Base-by-base conservation (phyloP, 2,329 filamentous ascomycete species). In the Grosmannia clavigera region DNA sequence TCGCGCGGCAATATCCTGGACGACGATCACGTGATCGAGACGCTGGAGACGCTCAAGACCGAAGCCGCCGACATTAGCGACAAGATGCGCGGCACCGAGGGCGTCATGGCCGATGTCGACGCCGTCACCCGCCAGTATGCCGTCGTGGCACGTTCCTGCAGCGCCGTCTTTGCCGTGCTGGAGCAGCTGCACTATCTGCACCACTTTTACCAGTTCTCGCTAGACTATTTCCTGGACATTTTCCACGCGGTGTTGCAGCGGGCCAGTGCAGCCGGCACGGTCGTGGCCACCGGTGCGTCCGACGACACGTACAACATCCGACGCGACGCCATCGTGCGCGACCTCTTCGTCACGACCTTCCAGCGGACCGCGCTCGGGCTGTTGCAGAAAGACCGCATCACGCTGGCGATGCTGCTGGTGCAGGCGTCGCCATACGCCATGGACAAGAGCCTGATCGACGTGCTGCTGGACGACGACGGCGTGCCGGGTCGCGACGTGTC, bases 191-290 rank as follows among this genome's bases (percentile, higher is more conserved):
- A 97, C 73, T 95, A 96, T 70, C 86, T 99, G 71, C 96, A 99
- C 72, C 94, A 97, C 78, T 97, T 97, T 75, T 99, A 99, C 74
- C 95, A 97, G 71, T 99, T 99, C 79, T 99, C 94, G 46, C 81
- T 99, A 62, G 92, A 96, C 73, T 99, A 96, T 75, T 99, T 99
- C 75, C 82, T 96, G 60, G 89, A 96, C 71, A 99, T 99, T 67
- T 99, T 99, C 81, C 89, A 95, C 70, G 84, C 87, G 6, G 94
- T 99, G 9, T 80, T 99, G 48, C 87, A 87, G 66, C 25, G 25
- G 22, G 25, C 38, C 2, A 5, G 19, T 3, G 16, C 3, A 10
- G 9, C 6, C 6, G 33, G 33, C 3, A 12, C 38, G 33, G 33
- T 10, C 6, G 29, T 31, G 29, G 29, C 29, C 29, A 7, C 29